Conservation (phyloP, 345 rosid genomes). For the Melaleuca quinquenervia region DNA sequence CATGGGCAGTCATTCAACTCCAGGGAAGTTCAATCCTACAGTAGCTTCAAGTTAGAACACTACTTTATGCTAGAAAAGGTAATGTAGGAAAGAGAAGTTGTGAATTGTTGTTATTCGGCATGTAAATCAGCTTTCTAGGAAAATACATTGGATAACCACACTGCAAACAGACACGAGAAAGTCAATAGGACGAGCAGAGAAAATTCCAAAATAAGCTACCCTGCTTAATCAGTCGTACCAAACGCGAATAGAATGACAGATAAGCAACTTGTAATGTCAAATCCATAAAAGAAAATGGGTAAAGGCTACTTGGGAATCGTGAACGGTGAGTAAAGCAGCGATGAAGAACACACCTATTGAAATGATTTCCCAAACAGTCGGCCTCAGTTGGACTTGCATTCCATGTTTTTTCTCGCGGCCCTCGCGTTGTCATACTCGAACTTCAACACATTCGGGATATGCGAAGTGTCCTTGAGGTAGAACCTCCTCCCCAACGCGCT, state of each 20-base stretch:
- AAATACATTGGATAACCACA: neutral
- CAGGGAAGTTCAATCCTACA: neutral
- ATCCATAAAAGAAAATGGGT: neutral
- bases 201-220: neutral
- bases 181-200: neutral
- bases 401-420: conserved; percentile 48
- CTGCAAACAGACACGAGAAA: neutral
- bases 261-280: neutral
- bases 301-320: neutral
- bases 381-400: conserved; percentile 38
- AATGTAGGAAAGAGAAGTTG: neutral
- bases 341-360: neutral
- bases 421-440: conserved; percentile 95
- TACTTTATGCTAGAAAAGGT: neutral
- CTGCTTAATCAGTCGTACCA: neutral
- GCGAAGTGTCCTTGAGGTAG: conserved; percentile 89
- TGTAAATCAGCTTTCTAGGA: neutral
- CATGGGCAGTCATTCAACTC: neutral
- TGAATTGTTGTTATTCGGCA: neutral
- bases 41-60: neutral
- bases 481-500: conserved; percentile 64
- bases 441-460: conserved; percentile 69
- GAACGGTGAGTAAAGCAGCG: neutral
- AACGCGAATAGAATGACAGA: neutral
- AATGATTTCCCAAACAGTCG: neutral